phyloP scores from a whole-genome alignment of 768 basidiomycete genomes.

The Pleurotus platypus region DNA sequence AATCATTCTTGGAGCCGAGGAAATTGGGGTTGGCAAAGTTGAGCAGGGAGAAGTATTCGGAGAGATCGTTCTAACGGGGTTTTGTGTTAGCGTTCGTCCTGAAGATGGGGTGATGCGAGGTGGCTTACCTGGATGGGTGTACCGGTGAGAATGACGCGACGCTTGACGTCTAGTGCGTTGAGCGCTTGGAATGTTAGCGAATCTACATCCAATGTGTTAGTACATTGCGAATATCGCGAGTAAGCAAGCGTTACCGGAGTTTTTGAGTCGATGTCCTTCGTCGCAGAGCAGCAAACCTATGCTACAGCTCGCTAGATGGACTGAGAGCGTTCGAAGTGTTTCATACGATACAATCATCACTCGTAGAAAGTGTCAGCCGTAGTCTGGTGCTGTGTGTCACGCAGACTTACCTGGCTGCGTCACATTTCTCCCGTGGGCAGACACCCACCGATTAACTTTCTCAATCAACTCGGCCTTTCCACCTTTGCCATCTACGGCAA shows the following conservation, averaged over 20 bases:
- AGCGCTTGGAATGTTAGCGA: slow-evolving; percentile 86
- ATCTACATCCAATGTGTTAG: slow-evolving; percentile 41
- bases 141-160: slow-evolving; percentile 90
- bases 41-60: slow-evolving; percentile 91
- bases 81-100: not conserved
- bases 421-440: slow-evolving; percentile 83
- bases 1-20: slow-evolving; percentile 84
- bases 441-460: slow-evolving; percentile 85
- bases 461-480: slow-evolving; percentile 76
- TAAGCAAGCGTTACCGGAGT: slow-evolving; percentile 58
- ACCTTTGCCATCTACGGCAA: slow-evolving; percentile 92
- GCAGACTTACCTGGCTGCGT: slow-evolving; percentile 74
- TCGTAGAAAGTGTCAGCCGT: slow-evolving; percentile 22
- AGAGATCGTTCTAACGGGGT: slow-evolving; percentile 77
- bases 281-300: slow-evolving; percentile 95
- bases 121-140: slow-evolving; percentile 80
- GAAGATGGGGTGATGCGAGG: not conserved
- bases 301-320: slow-evolving; percentile 70
- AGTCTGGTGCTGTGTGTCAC: not conserved
- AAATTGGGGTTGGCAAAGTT: slow-evolving; percentile 93
- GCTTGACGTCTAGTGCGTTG: slow-evolving; percentile 77
- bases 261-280: slow-evolving; percentile 96
- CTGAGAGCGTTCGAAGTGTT: slow-evolving; percentile 79
- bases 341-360: slow-evolving; percentile 99
- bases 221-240: not conserved